phyloP scores from a whole-genome alignment of 306 rosid species.

The Cucurbita pepo region DNA sequence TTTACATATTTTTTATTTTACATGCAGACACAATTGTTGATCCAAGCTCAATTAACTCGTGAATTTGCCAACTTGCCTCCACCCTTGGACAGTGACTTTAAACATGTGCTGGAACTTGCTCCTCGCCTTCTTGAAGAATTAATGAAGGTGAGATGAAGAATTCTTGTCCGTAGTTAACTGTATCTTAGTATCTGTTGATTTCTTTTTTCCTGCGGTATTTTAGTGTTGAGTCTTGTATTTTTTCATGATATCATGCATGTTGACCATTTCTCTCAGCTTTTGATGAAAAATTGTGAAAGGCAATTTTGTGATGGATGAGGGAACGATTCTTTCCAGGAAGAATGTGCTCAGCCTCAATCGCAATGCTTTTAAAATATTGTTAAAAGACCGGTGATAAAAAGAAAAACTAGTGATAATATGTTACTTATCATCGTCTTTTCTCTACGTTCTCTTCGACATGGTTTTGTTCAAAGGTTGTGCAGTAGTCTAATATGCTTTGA shows the following conservation, averaged over 20 bases:
- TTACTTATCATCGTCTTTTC: not conserved
- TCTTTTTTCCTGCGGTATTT: not conserved
- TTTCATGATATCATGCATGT: not conserved
- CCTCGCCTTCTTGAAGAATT: slow-evolving; percentile 97
- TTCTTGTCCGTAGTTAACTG: not conserved
- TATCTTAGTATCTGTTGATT: not conserved
- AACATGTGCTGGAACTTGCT: slow-evolving; percentile 71
- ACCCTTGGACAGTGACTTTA: slow-evolving; percentile 66
- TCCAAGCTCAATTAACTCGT: slow-evolving; percentile 90
- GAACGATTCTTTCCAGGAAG: not conserved
- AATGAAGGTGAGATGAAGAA: slow-evolving; percentile 54
- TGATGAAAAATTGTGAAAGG: not conserved
- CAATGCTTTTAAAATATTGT: not conserved
- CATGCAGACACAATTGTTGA: slow-evolving; percentile 82
- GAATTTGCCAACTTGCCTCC: slow-evolving; percentile 58
- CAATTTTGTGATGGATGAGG: not conserved
- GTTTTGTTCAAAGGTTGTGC: not conserved
- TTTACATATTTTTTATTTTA: slow-evolving; percentile 17
- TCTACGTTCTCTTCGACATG: not conserved
- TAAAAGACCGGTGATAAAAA: not conserved
- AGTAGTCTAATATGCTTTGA: slow-evolving; percentile 4
- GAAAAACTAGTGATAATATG: not conserved
- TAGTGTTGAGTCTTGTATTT: not conserved
- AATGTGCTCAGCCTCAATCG: not conserved
- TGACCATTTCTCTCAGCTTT: not conserved